These are phyloP conservation scores for Colletotrichum kahawae DNA, from an alignment of 2,329 filamentous ascomycete genomes.

Conservation along the genomic window DNA sequence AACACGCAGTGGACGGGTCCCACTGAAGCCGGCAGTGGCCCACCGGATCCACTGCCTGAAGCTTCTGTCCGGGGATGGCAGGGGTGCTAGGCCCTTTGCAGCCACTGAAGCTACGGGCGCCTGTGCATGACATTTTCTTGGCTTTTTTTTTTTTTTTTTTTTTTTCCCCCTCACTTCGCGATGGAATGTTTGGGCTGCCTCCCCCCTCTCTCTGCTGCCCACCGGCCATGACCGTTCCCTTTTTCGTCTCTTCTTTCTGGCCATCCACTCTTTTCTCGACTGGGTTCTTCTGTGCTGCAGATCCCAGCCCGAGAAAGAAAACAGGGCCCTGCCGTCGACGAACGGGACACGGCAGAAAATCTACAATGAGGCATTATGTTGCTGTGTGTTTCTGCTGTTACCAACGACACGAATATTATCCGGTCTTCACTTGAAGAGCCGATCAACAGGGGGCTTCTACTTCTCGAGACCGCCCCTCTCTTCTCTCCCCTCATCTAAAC, in stretches of 20 bases:
- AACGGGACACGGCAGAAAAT: neutral
- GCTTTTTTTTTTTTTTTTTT: neutral
- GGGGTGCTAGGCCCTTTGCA: neutral
- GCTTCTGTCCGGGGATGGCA: neutral
- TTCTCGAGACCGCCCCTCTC: neutral
- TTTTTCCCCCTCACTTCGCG: neutral
- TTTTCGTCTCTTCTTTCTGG: neutral
- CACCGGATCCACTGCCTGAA: neutral
- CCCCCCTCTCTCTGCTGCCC: neutral
- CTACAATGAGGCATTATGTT: constrained; percentile 9
- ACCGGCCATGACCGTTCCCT: neutral
- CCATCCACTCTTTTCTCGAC: neutral
- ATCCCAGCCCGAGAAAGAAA: neutral
- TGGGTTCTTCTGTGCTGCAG: neutral
- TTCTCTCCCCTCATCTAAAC: neutral
- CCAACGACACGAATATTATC: neutral
- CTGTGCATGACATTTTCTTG: neutral
- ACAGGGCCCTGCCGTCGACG: neutral
- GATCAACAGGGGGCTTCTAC: neutral
- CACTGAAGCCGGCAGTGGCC: neutral
- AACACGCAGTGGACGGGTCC: neutral
- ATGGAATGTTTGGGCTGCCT: neutral
- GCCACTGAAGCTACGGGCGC: neutral
- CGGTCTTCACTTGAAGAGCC: neutral
- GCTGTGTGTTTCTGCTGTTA: neutral